Base-by-base conservation (phyloP, 1,284 basidiomycete species). In the Fomitiporia mediterranea region DNA sequence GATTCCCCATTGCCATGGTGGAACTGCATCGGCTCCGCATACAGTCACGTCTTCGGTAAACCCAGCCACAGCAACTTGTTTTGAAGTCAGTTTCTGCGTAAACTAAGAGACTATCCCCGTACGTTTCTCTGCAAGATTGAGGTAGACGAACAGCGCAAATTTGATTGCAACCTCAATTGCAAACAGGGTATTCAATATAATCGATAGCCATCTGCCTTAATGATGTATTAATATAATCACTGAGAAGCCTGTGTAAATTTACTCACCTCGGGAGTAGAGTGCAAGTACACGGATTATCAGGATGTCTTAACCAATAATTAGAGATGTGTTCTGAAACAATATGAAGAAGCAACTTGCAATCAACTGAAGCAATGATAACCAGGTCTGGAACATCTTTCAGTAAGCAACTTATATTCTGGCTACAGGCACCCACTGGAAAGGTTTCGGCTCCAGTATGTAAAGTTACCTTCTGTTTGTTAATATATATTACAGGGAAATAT, bases 211-310 rank as follows among this genome's bases (percentile, higher is more conserved):
- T n/a, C 48, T 50, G 19, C 37, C 48, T 50, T 23, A 43, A 23
- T 4, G 40, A 6, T 43, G 40, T 23, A 43, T n/a, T 17, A 6
- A 3, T 4, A 15, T 19, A 8, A 17, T 30, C 4, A 35, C 7
- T 50, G 2, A n/a, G 40, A 42, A 42, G 40, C 15, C 8, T 19
- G 15, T 15, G 9, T 27, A 35, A 21, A 4, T 8, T 21, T 4
- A 23, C 48, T 21, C 17, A 37, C 48, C 48, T 50, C 21, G n/a
- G 6, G 32, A 50, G 5, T 49, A 55, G 7, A 55, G 35, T 25
- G 44, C 44, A 17, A 55, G 40, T n/a, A 55, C 53, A 15, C 53
- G 47, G 21, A 55, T 32, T 35, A 43, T 37, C 5, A 55, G 53
- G 27, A 55, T 40, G 43, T 55, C 53, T 55, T 11, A 1, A 40